Conservation (phyloP, 768 basidiomycete species). For the Dioszegia hungarica region DNA sequence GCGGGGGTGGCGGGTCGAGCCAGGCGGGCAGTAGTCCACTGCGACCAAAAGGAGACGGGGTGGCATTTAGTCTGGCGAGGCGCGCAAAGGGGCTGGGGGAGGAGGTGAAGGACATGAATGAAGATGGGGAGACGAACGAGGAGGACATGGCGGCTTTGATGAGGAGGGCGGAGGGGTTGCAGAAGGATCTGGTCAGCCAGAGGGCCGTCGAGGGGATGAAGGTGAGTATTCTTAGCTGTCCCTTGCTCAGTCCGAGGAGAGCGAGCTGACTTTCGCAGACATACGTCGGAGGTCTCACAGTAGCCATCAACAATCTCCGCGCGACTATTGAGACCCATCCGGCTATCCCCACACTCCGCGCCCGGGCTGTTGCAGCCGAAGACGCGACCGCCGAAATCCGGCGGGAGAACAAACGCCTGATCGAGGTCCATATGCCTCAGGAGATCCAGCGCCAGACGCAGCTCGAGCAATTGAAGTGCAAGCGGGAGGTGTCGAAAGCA, state of each 20-base stretch:
- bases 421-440: neutral
- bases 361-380: neutral
- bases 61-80: too few relatives aligned
- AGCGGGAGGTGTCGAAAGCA: conserved; percentile 17
- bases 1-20: conserved; percentile 6
- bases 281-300: conserved; percentile 24
- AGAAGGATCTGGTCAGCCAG: conserved; percentile 19
- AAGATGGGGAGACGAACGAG: conserved; percentile 5
- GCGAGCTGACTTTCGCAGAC: conserved; percentile 9
- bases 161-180: conserved; percentile 14
- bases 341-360: conserved; percentile 10
- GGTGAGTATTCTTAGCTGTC: conserved; percentile 18
- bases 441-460: conserved; percentile 10
- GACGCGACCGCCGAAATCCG: neutral
- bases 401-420: neutral
- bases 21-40: conserved; percentile 3
- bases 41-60: conserved; percentile 20
- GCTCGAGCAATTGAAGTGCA: conserved; percentile 13
- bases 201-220: conserved; percentile 23
- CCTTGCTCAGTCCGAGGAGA: neutral
- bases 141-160: conserved; percentile 19
- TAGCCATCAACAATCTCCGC: conserved; percentile 15
- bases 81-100: conserved; percentile 23
- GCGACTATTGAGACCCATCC: conserved; percentile 14
- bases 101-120: conserved; percentile 14